Evolutionary conservation across 768 basidiomycete species (phyloP), one percentile per base, ranked within the genome.

Genomic region (Obba rivulosa): DNA sequence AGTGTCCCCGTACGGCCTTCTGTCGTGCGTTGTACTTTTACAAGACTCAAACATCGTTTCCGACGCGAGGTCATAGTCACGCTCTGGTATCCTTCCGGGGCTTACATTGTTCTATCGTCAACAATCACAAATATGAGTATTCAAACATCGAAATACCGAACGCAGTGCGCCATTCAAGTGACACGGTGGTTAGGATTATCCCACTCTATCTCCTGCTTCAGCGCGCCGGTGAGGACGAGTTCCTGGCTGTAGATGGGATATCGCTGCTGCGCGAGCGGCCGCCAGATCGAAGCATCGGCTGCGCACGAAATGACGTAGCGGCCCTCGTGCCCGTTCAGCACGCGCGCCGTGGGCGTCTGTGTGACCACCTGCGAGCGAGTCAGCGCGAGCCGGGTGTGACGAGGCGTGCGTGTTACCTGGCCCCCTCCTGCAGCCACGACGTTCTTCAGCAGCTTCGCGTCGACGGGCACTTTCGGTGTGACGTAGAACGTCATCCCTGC

Each of bases 401-500:
- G 10, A 3, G 20, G 34, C 8, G 2, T 10, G 16, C 18, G 38
- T 13, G n/a, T 10, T 41, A 90, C 87, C 67, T 80, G 75, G 0
- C 89, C 92, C 3, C 91, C 89, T 53, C 78, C 77, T 0, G 84
- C 79, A 5, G 68, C 65, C 4, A 92, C 72, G 4, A 94, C 80
- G 41, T 78, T 80, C 68, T 79, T 84, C 46, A 93, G 65, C 31
- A 88, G 60, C 55, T 79, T 79, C 37, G 64, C 59, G 41, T 83
- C 81, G 1, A 84, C 69, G 0, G 71, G 60, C 1, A 90, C 80
- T 51, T 76, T 81, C 0, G 77, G 73, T 0, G 89, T 92, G 43
- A 91, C 65, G 55, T 90, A 92, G 66, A 94, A 90, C 0, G 73
- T 78, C 63, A 77, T 77, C 16, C 77, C 77, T 2, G 72, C 68